Percentiles rank a stretch among this genome's conserved stretches.
phyloP scores from a whole-genome alignment of 169 alveolate species.

The Ichthyophthirius multifiliis region DNA sequence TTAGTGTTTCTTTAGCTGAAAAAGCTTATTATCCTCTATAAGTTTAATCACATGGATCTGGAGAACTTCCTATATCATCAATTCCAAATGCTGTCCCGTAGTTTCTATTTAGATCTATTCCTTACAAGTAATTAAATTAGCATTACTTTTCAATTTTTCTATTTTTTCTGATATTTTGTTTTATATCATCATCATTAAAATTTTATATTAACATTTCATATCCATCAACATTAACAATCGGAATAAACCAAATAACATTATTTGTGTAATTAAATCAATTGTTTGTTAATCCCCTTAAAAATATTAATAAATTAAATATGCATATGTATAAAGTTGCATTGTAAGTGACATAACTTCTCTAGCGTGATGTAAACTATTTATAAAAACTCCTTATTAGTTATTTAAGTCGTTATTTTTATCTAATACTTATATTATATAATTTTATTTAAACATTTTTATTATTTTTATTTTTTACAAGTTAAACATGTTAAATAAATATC shows the following conservation, averaged over 20 bases:
- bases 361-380: slow-evolving; percentile 75
- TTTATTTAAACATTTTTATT: not conserved
- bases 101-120: slow-evolving; percentile 74
- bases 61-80: slow-evolving; percentile 63
- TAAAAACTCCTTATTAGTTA: slow-evolving; percentile 44
- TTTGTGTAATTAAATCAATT: not conserved
- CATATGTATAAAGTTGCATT: slow-evolving; percentile 57
- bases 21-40: slow-evolving; percentile 84
- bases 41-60: slow-evolving; percentile 70
- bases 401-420: not conserved
- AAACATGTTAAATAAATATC: not conserved
- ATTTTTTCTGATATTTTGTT: slow-evolving; percentile 51
- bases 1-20: slow-evolving; percentile 82
- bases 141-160: slow-evolving; percentile 34
- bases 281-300: not conserved
- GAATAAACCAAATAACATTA: slow-evolving; percentile 31
- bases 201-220: slow-evolving; percentile 4
- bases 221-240: slow-evolving; percentile 81
- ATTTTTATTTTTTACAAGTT: not conserved
- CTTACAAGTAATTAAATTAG: slow-evolving; percentile 22
- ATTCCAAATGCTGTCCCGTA: slow-evolving; percentile 67
- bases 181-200: not conserved
- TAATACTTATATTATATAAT: not conserved
- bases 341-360: slow-evolving; percentile 69
- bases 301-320: not conserved